Evolutionary conservation across 1,284 basidiomycete genomes (phyloP).

Genomic region (Psilocybe mexicana): DNA sequence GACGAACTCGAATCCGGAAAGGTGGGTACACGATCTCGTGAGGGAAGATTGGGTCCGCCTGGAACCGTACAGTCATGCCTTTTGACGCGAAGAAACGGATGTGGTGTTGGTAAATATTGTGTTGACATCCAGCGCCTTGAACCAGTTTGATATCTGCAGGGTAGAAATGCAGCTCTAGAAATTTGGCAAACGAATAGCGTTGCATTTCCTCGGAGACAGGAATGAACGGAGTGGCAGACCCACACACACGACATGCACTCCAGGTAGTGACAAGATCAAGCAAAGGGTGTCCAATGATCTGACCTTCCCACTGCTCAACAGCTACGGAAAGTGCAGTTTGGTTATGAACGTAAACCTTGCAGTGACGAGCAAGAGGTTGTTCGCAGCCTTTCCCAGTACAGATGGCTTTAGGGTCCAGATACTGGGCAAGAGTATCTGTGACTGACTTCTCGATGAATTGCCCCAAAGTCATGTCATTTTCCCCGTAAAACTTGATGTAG

Average conservation of each 20-base stretch:
- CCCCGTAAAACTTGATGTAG: slow-evolving; percentile 89
- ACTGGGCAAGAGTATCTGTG: slow-evolving; percentile 67
- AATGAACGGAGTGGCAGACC: slow-evolving; percentile 83
- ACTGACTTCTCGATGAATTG: slow-evolving; percentile 88
- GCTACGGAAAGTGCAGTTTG: slow-evolving; percentile 82
- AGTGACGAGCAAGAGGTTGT: slow-evolving; percentile 81
- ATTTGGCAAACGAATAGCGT: slow-evolving; percentile 92
- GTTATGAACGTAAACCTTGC: slow-evolving; percentile 88
- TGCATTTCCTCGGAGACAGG: slow-evolving; percentile 93
- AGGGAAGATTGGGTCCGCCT: slow-evolving; percentile 80
- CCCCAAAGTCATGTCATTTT: slow-evolving; percentile 90
- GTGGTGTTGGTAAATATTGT: slow-evolving; percentile 94
- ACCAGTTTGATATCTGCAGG: slow-evolving; percentile 81
- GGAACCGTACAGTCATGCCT: slow-evolving; percentile 88
- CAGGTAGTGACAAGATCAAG: slow-evolving; percentile 87
- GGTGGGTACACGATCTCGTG: slow-evolving; percentile 93
- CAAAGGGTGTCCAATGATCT: slow-evolving; percentile 61
- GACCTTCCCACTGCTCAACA: slow-evolving; percentile 84
- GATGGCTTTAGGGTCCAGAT: slow-evolving; percentile 69
- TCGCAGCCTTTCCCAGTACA: slow-evolving; percentile 87
- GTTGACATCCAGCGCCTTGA: slow-evolving; percentile 84
- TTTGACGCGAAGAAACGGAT: slow-evolving; percentile 88
- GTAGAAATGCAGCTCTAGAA: slow-evolving; percentile 91
- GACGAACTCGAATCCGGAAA: slow-evolving; percentile 79
- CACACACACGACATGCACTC: slow-evolving; percentile 87